Evolutionary conservation across 139 green algal species (phyloP).

Genomic region (Chlorella sp.): DNA sequence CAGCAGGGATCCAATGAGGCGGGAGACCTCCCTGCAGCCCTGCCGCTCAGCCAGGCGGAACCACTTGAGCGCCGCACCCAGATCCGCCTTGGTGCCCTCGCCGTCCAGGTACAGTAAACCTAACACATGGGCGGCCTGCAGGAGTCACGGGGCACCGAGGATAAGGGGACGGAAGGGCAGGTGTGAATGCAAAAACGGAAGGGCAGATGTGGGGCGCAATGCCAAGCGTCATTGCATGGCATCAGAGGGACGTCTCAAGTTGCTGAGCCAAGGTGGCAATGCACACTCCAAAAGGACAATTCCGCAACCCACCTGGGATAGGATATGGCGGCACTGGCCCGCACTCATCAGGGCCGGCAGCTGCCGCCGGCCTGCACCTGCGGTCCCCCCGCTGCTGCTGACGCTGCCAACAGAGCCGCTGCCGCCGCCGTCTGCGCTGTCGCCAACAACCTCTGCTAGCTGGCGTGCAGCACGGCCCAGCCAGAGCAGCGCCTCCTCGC

Average conservation of each 20-base stretch:
- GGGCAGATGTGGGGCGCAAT: too few relatives aligned
- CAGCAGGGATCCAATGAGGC: constrained; percentile 48
- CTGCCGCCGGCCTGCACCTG: neutral
- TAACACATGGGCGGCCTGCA: constrained; percentile 31
- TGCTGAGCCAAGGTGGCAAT: too few relatives aligned
- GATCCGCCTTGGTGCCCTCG: constrained; percentile 41
- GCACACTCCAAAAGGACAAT: too few relatives aligned
- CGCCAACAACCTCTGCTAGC: neutral
- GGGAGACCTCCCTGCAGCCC: constrained; percentile 40
- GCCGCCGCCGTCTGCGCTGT: neutral
- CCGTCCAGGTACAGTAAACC: constrained; percentile 53
- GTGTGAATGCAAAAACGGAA: neutral
- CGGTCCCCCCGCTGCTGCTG: neutral
- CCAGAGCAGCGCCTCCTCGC: constrained; percentile 31
- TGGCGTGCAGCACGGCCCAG: constrained; percentile 13
- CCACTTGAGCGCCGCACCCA: constrained; percentile 28
- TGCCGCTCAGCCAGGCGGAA: constrained; percentile 42
- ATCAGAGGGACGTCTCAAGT: too few relatives aligned
- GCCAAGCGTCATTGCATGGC: too few relatives aligned
- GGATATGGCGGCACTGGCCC: neutral
- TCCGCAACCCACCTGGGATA: constrained; percentile 20
- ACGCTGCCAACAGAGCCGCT: neutral
- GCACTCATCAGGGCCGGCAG: constrained; percentile 8
- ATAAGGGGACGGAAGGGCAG: neutral
- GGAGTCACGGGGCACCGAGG: too few relatives aligned